A percentile compares a stretch with the other conserved stretches of the same genome.
Conservation (phyloP, 164 flowering plant species). For the Sextonia rubra region DNA sequence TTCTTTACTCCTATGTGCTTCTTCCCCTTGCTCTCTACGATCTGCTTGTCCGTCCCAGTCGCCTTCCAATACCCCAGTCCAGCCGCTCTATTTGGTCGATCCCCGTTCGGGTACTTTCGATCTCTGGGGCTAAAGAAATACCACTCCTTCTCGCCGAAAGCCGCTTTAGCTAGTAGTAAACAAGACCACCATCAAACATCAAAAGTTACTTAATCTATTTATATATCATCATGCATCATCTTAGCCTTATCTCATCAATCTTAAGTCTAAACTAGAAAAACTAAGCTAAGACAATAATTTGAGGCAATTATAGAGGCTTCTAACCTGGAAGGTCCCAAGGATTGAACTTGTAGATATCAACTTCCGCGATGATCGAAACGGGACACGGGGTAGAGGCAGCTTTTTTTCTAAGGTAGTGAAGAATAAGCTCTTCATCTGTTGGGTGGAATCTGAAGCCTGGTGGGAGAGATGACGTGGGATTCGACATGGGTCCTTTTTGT, state of each 20-base stretch:
- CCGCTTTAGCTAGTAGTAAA: conserved; percentile 26
- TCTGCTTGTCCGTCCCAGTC: conserved; percentile 46
- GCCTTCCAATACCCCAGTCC: conserved; percentile 61
- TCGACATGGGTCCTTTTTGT: background rate
- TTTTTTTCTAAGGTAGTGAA: conserved; percentile 39
- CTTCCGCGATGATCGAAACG: conserved; percentile 38
- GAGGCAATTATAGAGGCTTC: background rate
- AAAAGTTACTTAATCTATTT: too few species aligned
- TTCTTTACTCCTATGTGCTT: conserved; percentile 47
- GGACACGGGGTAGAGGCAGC: conserved; percentile 30
- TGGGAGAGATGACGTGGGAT: conserved; percentile 17
- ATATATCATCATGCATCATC: too few species aligned
- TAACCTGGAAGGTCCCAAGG: conserved; percentile 50
- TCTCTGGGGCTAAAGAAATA: conserved; percentile 60
- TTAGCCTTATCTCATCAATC: too few species aligned
- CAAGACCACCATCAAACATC: background rate
- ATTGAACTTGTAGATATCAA: conserved; percentile 48
- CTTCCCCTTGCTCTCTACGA: conserved; percentile 10
- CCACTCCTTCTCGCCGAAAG: conserved; percentile 53
- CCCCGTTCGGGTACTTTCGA: conserved; percentile 58
- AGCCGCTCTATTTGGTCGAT: conserved; percentile 50
- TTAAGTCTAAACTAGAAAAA: too few species aligned
- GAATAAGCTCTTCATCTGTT: conserved; percentile 59
- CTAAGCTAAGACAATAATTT: too few species aligned
- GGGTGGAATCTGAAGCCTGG: conserved; percentile 64